Evolutionary conservation across 306 rosid genomes (phyloP), one percentile per base, ranked within the genome.

Genomic region (Ammopiptanthus mongolicus): DNA sequence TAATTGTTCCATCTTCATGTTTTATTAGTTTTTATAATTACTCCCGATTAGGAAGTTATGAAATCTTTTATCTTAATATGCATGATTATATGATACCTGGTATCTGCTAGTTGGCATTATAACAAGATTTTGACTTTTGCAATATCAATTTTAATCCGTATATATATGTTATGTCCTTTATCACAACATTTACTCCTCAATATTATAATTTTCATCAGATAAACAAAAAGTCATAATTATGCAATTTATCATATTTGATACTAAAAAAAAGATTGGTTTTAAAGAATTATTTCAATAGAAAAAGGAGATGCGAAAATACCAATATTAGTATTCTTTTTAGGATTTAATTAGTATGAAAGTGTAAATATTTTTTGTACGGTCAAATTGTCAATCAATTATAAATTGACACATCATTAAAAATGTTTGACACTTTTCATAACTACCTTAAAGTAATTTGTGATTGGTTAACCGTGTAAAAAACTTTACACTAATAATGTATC

Each of bases 101-200:
- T 14, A 18, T 52, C 42, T 33, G 55, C 15, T 66, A 29, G 60
- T 76, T 56, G 61, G 75, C 52, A 77, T 77, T 31, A 77, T 59
- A 69, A 46, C 57, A 67, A 68, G 70, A 57, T 58, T 33, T 61
- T 68, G 75, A 69, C 61, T 68, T 69, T 21, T 77, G 70, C 42
- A 46, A 62, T 36, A 60, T 58, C 11, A 70, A 31, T 21, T n/a
- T 39, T 56, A 56, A 21, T 39, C 6, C 42, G 39, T 34, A 17
- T 25, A 42, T 12, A 8, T 53, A 3, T n/a, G 15, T 67, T 28
- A 44, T 25, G 33, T 69, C 21, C 53, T 55, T 57, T 15, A 61
- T 29, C 50, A 10, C 39, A 28, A 52, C 69, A 57, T 57, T 67
- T 51, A 68, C 59, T 77, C 58, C 18, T 46, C 6, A 23, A 13